These are phyloP conservation scores for Sordaria brevicollis DNA, from an alignment of 495 filamentous ascomycete genomes.

Conservation along the genomic window DNA sequence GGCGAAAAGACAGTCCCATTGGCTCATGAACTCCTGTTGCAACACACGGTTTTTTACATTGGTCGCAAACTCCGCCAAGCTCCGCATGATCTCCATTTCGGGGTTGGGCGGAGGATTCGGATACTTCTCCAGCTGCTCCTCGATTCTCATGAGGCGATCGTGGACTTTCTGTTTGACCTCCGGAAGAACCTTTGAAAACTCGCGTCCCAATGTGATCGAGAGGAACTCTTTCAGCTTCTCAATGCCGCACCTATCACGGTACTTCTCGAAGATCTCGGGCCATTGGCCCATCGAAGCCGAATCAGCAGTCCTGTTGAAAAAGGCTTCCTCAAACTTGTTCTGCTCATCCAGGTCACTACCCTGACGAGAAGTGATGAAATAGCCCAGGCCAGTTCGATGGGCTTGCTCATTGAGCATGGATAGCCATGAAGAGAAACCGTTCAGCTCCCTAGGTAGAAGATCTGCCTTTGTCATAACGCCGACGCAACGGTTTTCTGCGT, in stretches of 20 bases:
- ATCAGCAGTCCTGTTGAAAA: constrained; percentile 38
- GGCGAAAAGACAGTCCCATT: constrained; percentile 17
- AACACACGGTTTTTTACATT: constrained; percentile 28
- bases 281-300: constrained; percentile 27
- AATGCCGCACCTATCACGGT: constrained; percentile 48
- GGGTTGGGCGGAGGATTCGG: constrained; percentile 47
- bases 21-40: constrained; percentile 17
- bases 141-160: constrained; percentile 34
- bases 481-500: constrained; percentile 53
- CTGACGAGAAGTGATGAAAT: constrained; percentile 47
- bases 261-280: constrained; percentile 32
- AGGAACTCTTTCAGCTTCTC: constrained; percentile 43
- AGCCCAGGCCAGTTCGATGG: constrained; percentile 51
- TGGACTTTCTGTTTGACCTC: constrained; percentile 48
- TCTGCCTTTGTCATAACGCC: constrained; percentile 81
- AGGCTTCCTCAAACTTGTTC: constrained; percentile 44
- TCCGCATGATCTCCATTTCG: constrained; percentile 36
- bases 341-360: constrained; percentile 43
- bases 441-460: constrained; percentile 39
- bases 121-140: constrained; percentile 35
- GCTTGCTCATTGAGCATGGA: constrained; percentile 45
- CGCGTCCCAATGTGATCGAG: constrained; percentile 40
- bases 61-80: constrained; percentile 29
- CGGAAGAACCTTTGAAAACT: constrained; percentile 49
- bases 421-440: constrained; percentile 38